A percentile compares a stretch with the other conserved stretches of the same genome.
phyloP scores from a whole-genome alignment of 371 early-diverging fungal species.

The Rhizopus arrhizus region DNA sequence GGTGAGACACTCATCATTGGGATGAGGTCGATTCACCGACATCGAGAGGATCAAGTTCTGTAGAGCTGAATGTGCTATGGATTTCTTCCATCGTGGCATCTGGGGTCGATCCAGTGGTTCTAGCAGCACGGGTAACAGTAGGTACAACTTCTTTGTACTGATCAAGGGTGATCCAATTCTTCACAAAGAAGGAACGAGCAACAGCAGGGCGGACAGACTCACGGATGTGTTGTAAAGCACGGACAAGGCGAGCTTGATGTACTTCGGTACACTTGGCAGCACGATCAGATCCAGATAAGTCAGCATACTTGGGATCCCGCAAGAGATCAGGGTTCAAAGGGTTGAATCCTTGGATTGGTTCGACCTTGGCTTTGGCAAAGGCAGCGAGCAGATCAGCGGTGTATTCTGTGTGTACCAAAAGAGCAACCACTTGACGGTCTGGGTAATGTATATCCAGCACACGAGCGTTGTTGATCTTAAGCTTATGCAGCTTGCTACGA shows the following conservation, averaged over 20 bases:
- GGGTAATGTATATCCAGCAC: slow-evolving; percentile 11
- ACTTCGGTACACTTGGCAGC: not conserved
- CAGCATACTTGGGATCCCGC: not conserved
- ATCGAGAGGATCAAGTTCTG: too few species aligned
- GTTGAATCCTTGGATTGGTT: not conserved
- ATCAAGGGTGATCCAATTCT: not conserved
- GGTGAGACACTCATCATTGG: too few species aligned
- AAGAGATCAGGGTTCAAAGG: not conserved
- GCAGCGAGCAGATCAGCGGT: not conserved
- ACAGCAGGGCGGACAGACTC: not conserved
- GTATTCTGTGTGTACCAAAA: slow-evolving; percentile 2
- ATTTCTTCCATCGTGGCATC: too few species aligned
- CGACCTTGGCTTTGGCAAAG: not conserved
- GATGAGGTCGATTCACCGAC: too few species aligned
- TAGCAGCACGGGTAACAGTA: too few species aligned
- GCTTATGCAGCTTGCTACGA: not conserved
- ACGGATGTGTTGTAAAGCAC: not conserved
- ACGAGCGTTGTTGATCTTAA: not conserved
- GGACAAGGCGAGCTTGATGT: not conserved
- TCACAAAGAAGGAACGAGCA: not conserved
- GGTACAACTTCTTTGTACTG: not conserved
- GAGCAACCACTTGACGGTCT: not conserved
- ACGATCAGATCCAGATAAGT: not conserved
- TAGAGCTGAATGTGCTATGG: too few species aligned
- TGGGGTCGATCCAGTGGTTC: too few species aligned